Conservation (phyloP, 768 basidiomycete species). For the Pulveroboletus sp. region DNA sequence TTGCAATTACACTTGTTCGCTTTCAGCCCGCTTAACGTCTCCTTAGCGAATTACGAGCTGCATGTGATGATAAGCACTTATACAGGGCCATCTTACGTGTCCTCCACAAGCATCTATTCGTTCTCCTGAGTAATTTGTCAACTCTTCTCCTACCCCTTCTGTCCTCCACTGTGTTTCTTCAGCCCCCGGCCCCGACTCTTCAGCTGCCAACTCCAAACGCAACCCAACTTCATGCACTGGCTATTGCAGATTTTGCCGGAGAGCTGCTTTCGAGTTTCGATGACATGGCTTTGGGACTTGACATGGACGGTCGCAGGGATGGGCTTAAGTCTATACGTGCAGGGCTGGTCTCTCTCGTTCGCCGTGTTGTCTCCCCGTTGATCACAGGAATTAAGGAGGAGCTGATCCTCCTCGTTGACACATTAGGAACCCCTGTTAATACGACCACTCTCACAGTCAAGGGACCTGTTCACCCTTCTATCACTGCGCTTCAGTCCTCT, state of each 20-base stretch:
- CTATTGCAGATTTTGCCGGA: conserved; percentile 62
- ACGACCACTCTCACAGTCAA: conserved; percentile 17
- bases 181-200: conserved; percentile 44
- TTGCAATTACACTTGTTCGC: conserved; percentile 13
- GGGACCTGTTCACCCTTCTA: conserved; percentile 47
- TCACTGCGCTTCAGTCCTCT: conserved; percentile 51
- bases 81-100: conserved; percentile 66
- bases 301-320: conserved; percentile 59
- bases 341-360: conserved; percentile 62
- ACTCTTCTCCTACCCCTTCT: conserved; percentile 61
- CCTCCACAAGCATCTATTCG: conserved; percentile 72
- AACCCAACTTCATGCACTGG: conserved; percentile 67
- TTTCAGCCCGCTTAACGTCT: conserved; percentile 11
- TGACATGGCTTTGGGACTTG: conserved; percentile 55
- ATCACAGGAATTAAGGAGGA: conserved; percentile 57
- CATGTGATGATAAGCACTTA: conserved; percentile 58
- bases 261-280: conserved; percentile 73
- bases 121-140: conserved; percentile 66
- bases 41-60: conserved; percentile 63
- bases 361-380: conserved; percentile 61
- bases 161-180: conserved; percentile 58
- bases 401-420: conserved; percentile 56
- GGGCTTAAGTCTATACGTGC: conserved; percentile 67
- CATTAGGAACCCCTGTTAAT: conserved; percentile 47
- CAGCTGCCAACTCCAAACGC: conserved; percentile 54